Base-by-base conservation (phyloP, 768 basidiomycete genomes). In the Boletus coccyginus region DNA sequence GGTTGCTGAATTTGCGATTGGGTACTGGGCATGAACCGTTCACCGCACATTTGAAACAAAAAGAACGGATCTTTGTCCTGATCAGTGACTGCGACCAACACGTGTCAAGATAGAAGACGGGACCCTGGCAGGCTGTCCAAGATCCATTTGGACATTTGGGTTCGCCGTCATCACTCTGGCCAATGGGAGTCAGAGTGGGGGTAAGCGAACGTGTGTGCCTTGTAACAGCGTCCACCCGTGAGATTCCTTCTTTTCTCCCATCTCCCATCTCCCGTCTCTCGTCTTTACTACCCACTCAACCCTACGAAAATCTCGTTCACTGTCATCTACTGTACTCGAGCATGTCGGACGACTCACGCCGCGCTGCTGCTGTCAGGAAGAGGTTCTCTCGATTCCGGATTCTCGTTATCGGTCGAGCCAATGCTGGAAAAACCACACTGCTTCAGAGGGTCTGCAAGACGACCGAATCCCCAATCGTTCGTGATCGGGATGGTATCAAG, bases 361-460 rank as follows among this genome's bases (percentile, higher is more conserved):
- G 45, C 10, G 43, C 47, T 21, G 38, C 59, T n/a, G 4, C 5
- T 0, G 29, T 61, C 19, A 61, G 24, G 38, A 0, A 42, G 9
- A 46, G 21, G 35, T 46, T 57, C 39, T 29, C 19, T 3, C 70
- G 62, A 41, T 77, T 77, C 44, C 70, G 77, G 5, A 67, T 77
- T 31, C 73, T 78, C 46, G 61, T 76, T 16, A 73, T 78, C n/a
- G 77, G 77, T 5, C 67, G 71, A 50, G 71, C 73, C 3, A 76
- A 76, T 50, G 68, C 74, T 1, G 76, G 76, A 0, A 78, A 78
- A 57, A 77, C 75, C 0, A 77, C 77, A 0, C 62, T 78, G 21
- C 63, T 76, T 17, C 66, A 75, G 59, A 69, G 66, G 46, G 67
- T 78, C 9, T 76, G 75, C 59, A 67, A 71, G 51, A 68, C 72